Evolutionary conservation across 2,329 filamentous ascomycete species (phyloP).

Genomic region (Colletotrichum trifolii): DNA sequence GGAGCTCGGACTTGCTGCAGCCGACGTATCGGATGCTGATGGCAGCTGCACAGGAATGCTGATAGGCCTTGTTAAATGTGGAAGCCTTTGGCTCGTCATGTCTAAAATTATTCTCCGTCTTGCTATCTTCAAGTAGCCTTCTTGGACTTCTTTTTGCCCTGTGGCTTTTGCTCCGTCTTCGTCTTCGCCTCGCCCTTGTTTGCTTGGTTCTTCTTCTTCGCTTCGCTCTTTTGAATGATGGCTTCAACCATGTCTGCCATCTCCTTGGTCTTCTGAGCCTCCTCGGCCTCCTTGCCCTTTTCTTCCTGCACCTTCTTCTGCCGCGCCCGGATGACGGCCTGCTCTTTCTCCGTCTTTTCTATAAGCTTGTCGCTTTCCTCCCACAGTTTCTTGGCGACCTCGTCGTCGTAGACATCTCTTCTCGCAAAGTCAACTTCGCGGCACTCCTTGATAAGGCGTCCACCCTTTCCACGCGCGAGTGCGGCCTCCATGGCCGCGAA

Average conservation of each 20-base stretch:
- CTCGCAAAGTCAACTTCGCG: constrained; percentile 77
- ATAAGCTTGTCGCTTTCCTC: constrained; percentile 88
- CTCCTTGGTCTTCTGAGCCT: constrained; percentile 45
- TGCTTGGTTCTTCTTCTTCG: constrained; percentile 22
- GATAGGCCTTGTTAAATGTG: not conserved
- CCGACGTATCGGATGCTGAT: constrained; percentile 4
- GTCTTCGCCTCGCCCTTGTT: constrained; percentile 44
- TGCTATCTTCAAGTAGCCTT: constrained; percentile 39
- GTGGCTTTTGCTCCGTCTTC: constrained; percentile 31
- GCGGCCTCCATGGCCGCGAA: constrained; percentile 85
- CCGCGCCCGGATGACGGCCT: constrained; percentile 67
- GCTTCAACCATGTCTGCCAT: constrained; percentile 53
- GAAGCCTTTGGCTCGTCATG: not conserved
- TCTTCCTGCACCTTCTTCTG: constrained; percentile 51
- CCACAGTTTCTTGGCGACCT: constrained; percentile 87
- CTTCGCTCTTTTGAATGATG: constrained; percentile 52
- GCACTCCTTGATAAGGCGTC: constrained; percentile 89
- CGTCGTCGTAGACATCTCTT: constrained; percentile 81
- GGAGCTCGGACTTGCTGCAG: constrained; percentile 1
- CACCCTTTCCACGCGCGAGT: constrained; percentile 70
- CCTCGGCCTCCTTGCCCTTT: constrained; percentile 47
- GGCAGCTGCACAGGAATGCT: no score
- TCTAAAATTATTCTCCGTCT: constrained; percentile 7
- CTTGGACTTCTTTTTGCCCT: constrained; percentile 45
- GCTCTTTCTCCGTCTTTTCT: constrained; percentile 82